phyloP scores from a whole-genome alignment of 345 rosid species.

The Aquilaria yunnanensis region DNA sequence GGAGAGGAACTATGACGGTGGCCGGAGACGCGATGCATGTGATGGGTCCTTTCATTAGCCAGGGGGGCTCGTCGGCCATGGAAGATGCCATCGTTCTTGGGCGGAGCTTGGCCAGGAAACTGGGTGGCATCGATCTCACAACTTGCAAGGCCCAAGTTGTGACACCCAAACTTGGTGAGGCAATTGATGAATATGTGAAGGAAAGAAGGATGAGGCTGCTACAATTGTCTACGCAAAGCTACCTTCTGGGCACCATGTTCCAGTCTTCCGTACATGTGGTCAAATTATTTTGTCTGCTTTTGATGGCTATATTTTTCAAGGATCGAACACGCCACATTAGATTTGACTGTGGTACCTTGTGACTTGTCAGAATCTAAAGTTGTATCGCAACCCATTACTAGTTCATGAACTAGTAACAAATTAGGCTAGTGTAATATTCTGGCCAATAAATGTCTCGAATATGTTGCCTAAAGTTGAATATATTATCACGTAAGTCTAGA shows the following conservation, averaged over 20 bases:
- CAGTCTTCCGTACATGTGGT: constrained; percentile 17
- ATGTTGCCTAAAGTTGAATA: no score
- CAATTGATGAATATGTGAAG: constrained; percentile 6
- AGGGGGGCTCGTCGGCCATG: constrained; percentile 39
- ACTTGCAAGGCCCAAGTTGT: not conserved
- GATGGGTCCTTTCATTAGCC: constrained; percentile 7
- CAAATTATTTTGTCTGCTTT: constrained; percentile 15
- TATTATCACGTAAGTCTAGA: no score
- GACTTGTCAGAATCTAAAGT: not conserved
- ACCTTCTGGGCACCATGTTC: constrained; percentile 24
- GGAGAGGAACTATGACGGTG: constrained; percentile 39
- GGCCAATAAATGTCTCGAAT: no score
- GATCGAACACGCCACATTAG: constrained; percentile 22
- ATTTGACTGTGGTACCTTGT: constrained; percentile 32
- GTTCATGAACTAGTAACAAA: no score
- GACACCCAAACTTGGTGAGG: constrained; percentile 19
- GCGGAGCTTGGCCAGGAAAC: constrained; percentile 31
- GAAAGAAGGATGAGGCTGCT: constrained; percentile 40
- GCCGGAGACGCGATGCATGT: constrained; percentile 7
- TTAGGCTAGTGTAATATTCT: no score
- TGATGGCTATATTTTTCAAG: constrained; percentile 25
- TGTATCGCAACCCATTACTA: no score
- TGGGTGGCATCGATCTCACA: not conserved
- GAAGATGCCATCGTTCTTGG: constrained; percentile 54
- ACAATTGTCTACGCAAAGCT: constrained; percentile 35